Percentiles rank a stretch among this genome's conserved stretches.
Evolutionary conservation across 345 rosid genomes (phyloP).

Genomic region (Gossypium thurberi): DNA sequence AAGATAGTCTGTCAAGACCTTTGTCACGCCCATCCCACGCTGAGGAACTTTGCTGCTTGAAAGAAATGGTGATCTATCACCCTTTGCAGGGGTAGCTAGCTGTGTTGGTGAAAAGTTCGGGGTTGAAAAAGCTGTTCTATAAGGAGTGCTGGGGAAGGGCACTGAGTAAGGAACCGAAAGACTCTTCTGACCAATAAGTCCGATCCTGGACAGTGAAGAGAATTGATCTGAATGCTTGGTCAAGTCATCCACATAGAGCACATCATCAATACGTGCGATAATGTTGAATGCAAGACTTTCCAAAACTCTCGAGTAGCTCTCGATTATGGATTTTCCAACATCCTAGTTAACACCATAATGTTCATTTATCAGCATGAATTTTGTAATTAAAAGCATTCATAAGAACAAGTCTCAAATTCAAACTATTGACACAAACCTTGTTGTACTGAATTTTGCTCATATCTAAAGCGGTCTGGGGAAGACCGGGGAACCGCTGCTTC

Average conservation of each 20-base stretch:
- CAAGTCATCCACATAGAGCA: conserved; percentile 79
- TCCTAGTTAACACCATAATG: conserved; percentile 37
- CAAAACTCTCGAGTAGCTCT: conserved; percentile 87
- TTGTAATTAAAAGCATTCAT: background rate
- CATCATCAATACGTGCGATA: conserved; percentile 81
- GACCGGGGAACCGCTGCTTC: conserved; percentile 90
- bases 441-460: conserved; percentile 96
- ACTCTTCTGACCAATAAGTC: conserved; percentile 43
- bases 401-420: background rate
- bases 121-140: conserved; percentile 51
- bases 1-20: conserved; percentile 65
- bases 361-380: background rate
- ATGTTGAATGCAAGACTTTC: conserved; percentile 93
- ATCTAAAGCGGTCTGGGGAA: conserved; percentile 90
- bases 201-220: conserved; percentile 49
- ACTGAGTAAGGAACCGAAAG: conserved; percentile 41
- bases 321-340: conserved; percentile 88
- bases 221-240: conserved; percentile 68
- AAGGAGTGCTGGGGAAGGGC: conserved; percentile 49
- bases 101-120: conserved; percentile 69
- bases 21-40: conserved; percentile 53
- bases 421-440: conserved; percentile 38
- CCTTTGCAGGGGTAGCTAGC: conserved; percentile 39
- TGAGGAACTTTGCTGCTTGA: conserved; percentile 44
- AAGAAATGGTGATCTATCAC: conserved; percentile 46